These are phyloP conservation scores for Talaromyces sp. DNA, from an alignment of 2,329 filamentous ascomycete species.

Conservation along the genomic window DNA sequence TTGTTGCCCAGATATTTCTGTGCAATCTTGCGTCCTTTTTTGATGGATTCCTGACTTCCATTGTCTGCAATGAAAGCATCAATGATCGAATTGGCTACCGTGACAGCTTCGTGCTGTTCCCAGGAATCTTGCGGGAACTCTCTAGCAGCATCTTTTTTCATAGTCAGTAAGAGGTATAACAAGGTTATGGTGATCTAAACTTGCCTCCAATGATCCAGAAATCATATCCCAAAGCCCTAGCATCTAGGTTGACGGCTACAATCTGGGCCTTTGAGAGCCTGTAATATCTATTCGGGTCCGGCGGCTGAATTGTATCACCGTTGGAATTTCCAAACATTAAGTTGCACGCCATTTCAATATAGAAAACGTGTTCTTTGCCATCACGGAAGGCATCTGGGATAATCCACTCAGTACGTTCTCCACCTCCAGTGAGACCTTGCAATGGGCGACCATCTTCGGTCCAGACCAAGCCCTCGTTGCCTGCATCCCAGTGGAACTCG, in stretches of 20 bases:
- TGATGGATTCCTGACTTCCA: constrained; percentile 67
- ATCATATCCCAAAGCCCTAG: constrained; percentile 78
- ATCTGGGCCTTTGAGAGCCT: constrained; percentile 74
- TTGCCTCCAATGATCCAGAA: constrained; percentile 80
- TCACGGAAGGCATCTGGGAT: constrained; percentile 77
- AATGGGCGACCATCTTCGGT: constrained; percentile 82
- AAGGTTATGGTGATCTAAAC: constrained; percentile 11
- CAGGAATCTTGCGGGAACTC: constrained; percentile 87
- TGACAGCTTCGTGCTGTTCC: constrained; percentile 80
- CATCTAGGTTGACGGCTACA: constrained; percentile 80
- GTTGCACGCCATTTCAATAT: constrained; percentile 98
- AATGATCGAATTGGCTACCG: constrained; percentile 82
- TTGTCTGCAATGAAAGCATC: constrained; percentile 80
- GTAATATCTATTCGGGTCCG: constrained; percentile 78
- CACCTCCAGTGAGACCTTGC: constrained; percentile 85
- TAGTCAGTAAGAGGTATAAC: constrained; percentile 1
- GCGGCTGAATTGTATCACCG: constrained; percentile 83
- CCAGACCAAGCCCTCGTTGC: constrained; percentile 94
- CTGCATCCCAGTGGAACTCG: constrained; percentile 95
- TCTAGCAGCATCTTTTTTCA: constrained; percentile 66
- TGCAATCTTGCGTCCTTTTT: constrained; percentile 76
- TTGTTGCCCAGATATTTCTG: constrained; percentile 75
- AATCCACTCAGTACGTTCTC: constrained; percentile 87
- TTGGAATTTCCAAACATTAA: constrained; percentile 95
- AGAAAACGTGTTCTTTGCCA: constrained; percentile 81